A percentile compares a stretch with the other conserved stretches of the same genome.
Evolutionary conservation across 805 yeast genomes (phyloP).

Genomic region (Jamesozyma spencerorum): DNA sequence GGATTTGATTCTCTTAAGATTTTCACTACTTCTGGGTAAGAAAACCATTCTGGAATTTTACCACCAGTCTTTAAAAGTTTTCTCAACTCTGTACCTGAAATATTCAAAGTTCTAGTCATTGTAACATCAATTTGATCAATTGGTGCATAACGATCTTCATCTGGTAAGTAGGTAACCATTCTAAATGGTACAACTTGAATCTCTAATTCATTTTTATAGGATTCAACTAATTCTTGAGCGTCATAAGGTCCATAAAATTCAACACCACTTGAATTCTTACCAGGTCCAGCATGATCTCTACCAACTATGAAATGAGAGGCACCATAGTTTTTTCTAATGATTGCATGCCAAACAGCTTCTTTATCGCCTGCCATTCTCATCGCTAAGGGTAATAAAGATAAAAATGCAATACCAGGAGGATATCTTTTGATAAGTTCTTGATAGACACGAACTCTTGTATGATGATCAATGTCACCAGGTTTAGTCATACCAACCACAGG

Average conservation of each 20-base stretch:
- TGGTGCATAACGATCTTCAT: conserved; percentile 90
- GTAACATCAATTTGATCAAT: conserved; percentile 74
- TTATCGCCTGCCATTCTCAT: conserved; percentile 99
- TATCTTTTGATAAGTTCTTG: conserved; percentile 85
- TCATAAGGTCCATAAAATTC: conserved; percentile 97
- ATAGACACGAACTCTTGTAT: conserved; percentile 92
- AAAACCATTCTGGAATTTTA: conserved; percentile 92
- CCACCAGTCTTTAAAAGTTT: conserved; percentile 77
- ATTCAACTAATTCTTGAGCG: conserved; percentile 81
- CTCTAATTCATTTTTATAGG: conserved; percentile 65
- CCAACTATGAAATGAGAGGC: conserved; percentile 97
- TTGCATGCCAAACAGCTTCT: conserved; percentile 97
- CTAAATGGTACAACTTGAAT: conserved; percentile 92
- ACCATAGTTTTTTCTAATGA: conserved; percentile 92
- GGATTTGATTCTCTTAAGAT: conserved; percentile 89
- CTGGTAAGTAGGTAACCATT: conserved; percentile 94
- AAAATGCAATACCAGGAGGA: conserved; percentile 88
- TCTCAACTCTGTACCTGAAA: conserved; percentile 91
- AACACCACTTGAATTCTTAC: conserved; percentile 74
- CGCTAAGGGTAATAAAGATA: conserved; percentile 84
- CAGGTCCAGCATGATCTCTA: conserved; percentile 98
- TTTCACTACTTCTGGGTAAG: conserved; percentile 90
- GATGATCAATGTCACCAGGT: conserved; percentile 97
- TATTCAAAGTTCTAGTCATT: conserved; percentile 73
- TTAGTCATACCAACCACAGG: conserved; percentile 96